Evolutionary conservation across 768 basidiomycete genomes (phyloP).

Genomic region (Kwoniella dendrophila): DNA sequence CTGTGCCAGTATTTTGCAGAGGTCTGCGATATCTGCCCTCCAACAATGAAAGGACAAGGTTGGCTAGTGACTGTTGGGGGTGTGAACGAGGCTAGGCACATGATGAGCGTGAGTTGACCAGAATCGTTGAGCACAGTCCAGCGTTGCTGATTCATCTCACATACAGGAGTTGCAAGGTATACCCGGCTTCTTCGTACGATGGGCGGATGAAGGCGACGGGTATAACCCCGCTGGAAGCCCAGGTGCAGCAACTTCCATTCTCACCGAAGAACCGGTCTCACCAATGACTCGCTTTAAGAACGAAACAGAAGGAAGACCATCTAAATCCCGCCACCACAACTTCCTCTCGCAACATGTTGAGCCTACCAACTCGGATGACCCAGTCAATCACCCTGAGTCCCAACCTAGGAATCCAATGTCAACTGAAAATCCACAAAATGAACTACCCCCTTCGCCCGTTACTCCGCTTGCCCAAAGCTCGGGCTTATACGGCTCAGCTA

Average conservation of each 20-base stretch:
- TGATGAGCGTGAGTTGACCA: conserved; percentile 39
- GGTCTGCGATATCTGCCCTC: conserved; percentile 27
- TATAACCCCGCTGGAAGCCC: background rate
- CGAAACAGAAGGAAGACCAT: conserved; percentile 8
- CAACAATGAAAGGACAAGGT: conserved; percentile 24
- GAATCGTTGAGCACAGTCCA: background rate
- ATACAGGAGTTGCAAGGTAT: conserved; percentile 33
- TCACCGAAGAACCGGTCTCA: background rate
- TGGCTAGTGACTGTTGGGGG: conserved; percentile 36
- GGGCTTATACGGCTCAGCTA: background rate
- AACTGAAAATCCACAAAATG: background rate
- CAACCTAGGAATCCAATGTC: no score
- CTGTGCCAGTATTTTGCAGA: conserved; percentile 36
- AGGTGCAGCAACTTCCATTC: background rate
- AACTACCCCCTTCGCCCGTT: background rate
- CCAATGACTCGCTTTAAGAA: conserved; percentile 19
- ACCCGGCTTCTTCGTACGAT: conserved; percentile 35
- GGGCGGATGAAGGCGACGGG: conserved; percentile 31
- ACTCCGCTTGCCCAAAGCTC: background rate
- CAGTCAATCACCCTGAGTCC: background rate
- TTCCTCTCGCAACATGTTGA: background rate
- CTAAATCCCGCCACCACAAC: conserved; percentile 1
- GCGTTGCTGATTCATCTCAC: background rate
- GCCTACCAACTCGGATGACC: no score
- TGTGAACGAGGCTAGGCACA: conserved; percentile 8